Percentiles rank a stretch among this genome's conserved stretches.
Conservation (phyloP, 306 rosid genomes). For the Boehmeria nivea region DNA sequence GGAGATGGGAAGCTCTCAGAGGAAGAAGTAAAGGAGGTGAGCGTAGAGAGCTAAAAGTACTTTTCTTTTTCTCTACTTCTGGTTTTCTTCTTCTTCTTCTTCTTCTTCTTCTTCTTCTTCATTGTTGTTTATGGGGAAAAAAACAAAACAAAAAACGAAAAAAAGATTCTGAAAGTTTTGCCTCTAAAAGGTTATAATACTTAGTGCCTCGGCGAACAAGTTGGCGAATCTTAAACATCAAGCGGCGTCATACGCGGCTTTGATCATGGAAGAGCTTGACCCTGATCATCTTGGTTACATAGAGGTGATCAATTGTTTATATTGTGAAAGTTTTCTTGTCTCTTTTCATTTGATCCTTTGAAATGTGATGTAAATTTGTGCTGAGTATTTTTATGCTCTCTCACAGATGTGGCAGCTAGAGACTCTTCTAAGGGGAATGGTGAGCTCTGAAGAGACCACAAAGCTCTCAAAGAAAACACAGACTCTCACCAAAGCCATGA, state of each 20-base stretch:
- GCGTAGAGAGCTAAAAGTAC: constrained; percentile 19
- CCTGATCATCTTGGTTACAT: constrained; percentile 85
- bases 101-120: neutral
- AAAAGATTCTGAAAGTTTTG: neutral
- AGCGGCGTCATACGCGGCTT: constrained; percentile 62
- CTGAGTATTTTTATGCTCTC: constrained; percentile 7
- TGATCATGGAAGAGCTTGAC: constrained; percentile 93
- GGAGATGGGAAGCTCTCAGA: constrained; percentile 93
- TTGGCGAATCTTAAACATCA: constrained; percentile 66
- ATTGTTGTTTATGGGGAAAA: neutral
- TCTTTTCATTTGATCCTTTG: neutral
- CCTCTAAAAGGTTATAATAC: constrained; percentile 64
- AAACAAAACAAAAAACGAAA: too few relatives aligned
- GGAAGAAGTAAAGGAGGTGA: constrained; percentile 87
- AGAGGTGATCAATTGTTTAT: constrained; percentile 45
- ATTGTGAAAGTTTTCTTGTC: neutral
- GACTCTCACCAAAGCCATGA: constrained; percentile 63
- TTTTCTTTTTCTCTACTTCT: neutral
- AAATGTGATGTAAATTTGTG: too few relatives aligned
- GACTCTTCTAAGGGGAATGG: constrained; percentile 65
- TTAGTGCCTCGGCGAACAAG: constrained; percentile 89
- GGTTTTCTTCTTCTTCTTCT: neutral
- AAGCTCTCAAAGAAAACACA: constrained; percentile 12
- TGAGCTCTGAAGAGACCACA: constrained; percentile 13
- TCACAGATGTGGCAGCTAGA: constrained; percentile 87